A percentile compares a stretch with the other conserved stretches of the same genome.
These are phyloP conservation scores for Picea sitchensis DNA, from an alignment of 75 land plant species.

Conservation along the genomic window DNA sequence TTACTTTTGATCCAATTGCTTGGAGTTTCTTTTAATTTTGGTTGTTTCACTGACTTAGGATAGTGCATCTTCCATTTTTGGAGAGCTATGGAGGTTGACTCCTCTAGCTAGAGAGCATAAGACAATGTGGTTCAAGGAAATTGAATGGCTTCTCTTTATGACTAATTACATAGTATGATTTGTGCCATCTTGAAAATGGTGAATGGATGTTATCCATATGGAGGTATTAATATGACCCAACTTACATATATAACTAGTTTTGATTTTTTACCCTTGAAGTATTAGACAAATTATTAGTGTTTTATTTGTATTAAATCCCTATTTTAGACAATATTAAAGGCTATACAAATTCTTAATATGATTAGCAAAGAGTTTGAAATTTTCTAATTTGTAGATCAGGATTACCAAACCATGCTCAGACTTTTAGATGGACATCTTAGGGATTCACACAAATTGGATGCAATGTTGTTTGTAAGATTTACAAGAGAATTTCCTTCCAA, in stretches of 20 bases:
- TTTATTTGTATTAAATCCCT: neutral
- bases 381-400: constrained; percentile 60
- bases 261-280: neutral
- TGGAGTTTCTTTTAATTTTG: neutral
- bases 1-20: neutral
- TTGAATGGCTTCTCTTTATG: constrained; percentile 69
- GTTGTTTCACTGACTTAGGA: neutral
- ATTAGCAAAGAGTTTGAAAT: neutral
- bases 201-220: constrained; percentile 45
- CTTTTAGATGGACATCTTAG: constrained; percentile 82
- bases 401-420: constrained; percentile 62
- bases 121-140: constrained; percentile 54
- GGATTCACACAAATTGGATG: constrained; percentile 73
- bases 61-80: constrained; percentile 57
- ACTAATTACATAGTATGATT: constrained; percentile 69
- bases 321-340: neutral
- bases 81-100: constrained; percentile 57
- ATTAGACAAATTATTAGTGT: neutral
- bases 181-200: constrained; percentile 51
- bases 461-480: constrained; percentile 69
- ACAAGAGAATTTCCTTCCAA: neutral
- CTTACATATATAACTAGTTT: neutral
- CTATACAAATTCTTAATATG: neutral
- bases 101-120: constrained; percentile 49
- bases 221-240: constrained; percentile 49